Evolutionary conservation across 1,284 basidiomycete species (phyloP).

Genomic region (Inonotus hispidus): DNA sequence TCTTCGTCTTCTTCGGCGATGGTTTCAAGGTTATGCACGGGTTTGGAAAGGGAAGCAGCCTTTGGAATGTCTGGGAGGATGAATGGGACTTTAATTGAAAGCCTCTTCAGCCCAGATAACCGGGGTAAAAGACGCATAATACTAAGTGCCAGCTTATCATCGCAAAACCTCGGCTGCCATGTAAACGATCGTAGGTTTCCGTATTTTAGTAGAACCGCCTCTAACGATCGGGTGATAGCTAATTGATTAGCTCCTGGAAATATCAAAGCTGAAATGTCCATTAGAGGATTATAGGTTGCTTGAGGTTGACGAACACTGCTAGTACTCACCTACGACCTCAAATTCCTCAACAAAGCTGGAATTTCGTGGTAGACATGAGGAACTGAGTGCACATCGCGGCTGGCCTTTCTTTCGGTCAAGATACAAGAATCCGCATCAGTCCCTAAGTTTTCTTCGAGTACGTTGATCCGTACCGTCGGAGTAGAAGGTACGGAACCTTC

Average conservation of each 20-base stretch:
- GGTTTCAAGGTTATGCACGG: neutral
- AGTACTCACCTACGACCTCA: conserved; percentile 2
- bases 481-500: neutral
- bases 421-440: neutral
- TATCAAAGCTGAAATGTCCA: neutral
- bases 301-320: neutral
- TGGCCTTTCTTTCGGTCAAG: neutral
- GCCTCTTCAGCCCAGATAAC: neutral
- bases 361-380: conserved; percentile 5
- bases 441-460: neutral
- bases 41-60: neutral
- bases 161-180: neutral
- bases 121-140: conserved; percentile 1
- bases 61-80: neutral
- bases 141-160: neutral
- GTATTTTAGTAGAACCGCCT: no score
- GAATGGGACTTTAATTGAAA: conserved; percentile 6
- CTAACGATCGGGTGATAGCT: no score
- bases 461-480: neutral
- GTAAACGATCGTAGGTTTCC: no score
- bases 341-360: conserved; percentile 4
- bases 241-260: neutral
- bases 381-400: neutral
- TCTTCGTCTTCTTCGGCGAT: conserved; percentile 10
- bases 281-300: no score